A percentile compares a stretch with the other conserved stretches of the same genome.
Evolutionary conservation across 352 stramenopile species (phyloP).

Genomic region (Globisporangium takayamanum): DNA sequence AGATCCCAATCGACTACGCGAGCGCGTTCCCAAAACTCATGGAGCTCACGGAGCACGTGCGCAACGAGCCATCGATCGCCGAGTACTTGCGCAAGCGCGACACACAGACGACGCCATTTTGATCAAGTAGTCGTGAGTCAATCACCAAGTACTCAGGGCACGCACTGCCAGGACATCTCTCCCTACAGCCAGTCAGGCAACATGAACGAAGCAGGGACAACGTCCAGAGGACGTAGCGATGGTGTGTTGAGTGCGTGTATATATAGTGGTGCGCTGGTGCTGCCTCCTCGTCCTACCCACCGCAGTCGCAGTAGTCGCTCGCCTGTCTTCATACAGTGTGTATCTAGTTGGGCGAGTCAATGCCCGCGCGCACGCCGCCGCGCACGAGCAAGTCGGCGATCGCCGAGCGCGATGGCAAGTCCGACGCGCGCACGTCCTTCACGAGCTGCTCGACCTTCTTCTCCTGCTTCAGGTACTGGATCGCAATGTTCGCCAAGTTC

Average conservation of each 20-base stretch:
- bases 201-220: not conserved
- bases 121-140: not conserved
- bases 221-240: not conserved
- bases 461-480: constrained; percentile 94
- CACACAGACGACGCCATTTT: constrained; percentile 8
- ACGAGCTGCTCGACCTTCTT: constrained; percentile 89
- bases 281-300: not conserved
- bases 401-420: constrained; percentile 47
- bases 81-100: constrained; percentile 7
- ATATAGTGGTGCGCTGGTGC: not conserved
- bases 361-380: constrained; percentile 67
- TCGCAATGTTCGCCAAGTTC: constrained; percentile 88
- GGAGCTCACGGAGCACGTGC: constrained; percentile 4
- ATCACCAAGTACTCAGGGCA: not conserved
- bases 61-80: constrained; percentile 10
- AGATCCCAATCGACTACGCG: constrained; percentile 25
- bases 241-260: constrained; percentile 1
- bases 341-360: constrained; percentile 36
- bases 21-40: constrained; percentile 21
- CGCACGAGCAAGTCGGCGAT: constrained; percentile 71
- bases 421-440: constrained; percentile 49
- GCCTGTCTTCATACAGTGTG: not conserved
- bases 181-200: not conserved
- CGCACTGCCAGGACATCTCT: not conserved
- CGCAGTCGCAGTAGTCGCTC: not conserved